phyloP scores from a whole-genome alignment of 805 yeast genomes.

The Metschnikowia shivogae region DNA sequence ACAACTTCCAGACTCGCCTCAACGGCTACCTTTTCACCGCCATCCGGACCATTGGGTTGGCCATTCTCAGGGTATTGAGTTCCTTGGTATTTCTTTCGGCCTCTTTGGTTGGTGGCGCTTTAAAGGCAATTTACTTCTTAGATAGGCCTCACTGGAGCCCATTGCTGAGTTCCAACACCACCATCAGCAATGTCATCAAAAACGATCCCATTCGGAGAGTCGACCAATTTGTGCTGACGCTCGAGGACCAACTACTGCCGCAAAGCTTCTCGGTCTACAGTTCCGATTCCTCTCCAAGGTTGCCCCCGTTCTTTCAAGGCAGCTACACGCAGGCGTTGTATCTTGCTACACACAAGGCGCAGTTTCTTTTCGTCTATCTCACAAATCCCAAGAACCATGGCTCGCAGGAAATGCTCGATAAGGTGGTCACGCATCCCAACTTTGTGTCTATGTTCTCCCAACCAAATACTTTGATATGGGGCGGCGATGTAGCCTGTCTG shows the following conservation, averaged over 20 bases:
- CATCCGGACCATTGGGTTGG: not conserved
- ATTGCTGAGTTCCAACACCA: conserved; percentile 8
- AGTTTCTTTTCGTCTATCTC: conserved; percentile 69
- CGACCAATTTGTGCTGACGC: conserved; percentile 44
- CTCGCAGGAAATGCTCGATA: conserved; percentile 47
- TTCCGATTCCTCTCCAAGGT: conserved; percentile 7
- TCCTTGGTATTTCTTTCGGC: not conserved
- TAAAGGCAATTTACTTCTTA: conserved; percentile 7
- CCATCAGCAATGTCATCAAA: conserved; percentile 16
- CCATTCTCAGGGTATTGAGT: not conserved
- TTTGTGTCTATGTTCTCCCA: conserved; percentile 39
- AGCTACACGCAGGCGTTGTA: conserved; percentile 79
- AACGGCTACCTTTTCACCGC: not conserved
- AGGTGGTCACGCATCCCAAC: conserved; percentile 48
- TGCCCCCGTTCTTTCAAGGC: conserved; percentile 58
- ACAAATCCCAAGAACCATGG: conserved; percentile 72
- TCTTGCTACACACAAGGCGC: conserved; percentile 62
- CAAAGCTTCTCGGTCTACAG: conserved; percentile 14
- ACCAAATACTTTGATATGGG: conserved; percentile 70
- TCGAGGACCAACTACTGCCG: conserved; percentile 44
- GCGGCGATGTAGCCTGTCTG: conserved; percentile 74
- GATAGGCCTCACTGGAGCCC: conserved; percentile 7
- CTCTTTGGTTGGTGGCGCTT: conserved; percentile 1
- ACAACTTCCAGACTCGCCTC: not conserved
- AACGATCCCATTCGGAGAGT: conserved; percentile 53